Evolutionary conservation across 768 basidiomycete species (phyloP).

Genomic region (Tricholoma furcatifolium): DNA sequence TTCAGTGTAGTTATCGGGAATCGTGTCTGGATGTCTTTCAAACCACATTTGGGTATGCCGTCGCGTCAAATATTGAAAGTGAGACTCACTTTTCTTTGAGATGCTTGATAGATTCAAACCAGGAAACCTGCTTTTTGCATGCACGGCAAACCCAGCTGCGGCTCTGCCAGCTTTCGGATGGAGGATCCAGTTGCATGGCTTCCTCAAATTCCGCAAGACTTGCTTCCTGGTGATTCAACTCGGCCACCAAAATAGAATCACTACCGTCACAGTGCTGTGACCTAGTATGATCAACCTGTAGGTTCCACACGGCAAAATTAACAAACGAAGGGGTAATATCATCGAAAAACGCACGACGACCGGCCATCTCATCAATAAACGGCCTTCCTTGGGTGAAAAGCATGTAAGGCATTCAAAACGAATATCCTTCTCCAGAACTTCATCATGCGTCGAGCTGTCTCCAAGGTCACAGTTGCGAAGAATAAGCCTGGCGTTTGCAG

Average conservation of each 20-base stretch:
- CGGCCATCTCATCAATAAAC: constrained; percentile 17
- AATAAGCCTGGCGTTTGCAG: constrained; percentile 1
- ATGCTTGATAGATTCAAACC: neutral
- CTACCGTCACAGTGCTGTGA: too few relatives aligned
- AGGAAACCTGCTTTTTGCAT: constrained; percentile 2
- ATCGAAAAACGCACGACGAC: constrained; percentile 3
- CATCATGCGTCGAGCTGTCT: too few relatives aligned
- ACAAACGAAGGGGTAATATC: neutral
- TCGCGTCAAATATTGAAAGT: neutral
- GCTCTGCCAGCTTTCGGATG: too few relatives aligned
- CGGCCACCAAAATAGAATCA: neutral
- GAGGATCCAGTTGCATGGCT: too few relatives aligned
- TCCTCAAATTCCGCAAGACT: constrained; percentile 4
- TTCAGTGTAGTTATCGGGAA: neutral
- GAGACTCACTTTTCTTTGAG: neutral
- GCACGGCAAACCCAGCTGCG: neutral
- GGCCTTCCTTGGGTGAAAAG: constrained; percentile 5
- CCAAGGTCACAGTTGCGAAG: constrained; percentile 1
- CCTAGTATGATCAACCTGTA: constrained; percentile 1
- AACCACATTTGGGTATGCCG: neutral
- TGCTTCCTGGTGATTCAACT: neutral
- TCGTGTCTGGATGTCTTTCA: neutral
- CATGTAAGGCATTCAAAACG: constrained; percentile 15
- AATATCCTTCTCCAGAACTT: neutral
- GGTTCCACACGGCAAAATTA: too few relatives aligned